These are phyloP conservation scores for Ustilago loliicola DNA, from an alignment of 1,284 basidiomycete genomes.

Conservation along the genomic window DNA sequence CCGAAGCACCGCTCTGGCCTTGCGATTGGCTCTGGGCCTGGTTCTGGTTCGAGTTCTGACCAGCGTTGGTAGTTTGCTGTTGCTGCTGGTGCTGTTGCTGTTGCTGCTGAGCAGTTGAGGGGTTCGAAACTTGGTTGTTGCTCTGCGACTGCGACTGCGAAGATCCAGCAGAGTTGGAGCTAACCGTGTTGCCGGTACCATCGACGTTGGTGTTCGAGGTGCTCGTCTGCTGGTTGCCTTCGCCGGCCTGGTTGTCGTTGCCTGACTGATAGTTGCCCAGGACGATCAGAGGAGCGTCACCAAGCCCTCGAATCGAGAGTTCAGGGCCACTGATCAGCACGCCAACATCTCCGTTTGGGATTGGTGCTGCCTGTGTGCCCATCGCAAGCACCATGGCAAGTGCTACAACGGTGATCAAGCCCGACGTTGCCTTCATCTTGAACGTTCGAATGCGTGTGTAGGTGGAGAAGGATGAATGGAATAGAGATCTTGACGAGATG, in stretches of 20 bases:
- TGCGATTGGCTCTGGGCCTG: conserved; percentile 18
- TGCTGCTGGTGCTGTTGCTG: conserved; percentile 19
- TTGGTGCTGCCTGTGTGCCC: conserved; percentile 12
- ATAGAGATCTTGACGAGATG: background rate
- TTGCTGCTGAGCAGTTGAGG: conserved; percentile 9
- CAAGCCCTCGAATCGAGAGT: conserved; percentile 24
- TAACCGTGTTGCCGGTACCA: conserved; percentile 36
- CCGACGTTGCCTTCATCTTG: conserved; percentile 18
- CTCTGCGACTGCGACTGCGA: conserved; percentile 26
- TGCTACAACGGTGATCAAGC: conserved; percentile 11
- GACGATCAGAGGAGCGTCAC: conserved; percentile 29
- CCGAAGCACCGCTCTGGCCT: conserved; percentile 5
- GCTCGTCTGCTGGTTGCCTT: conserved; percentile 28
- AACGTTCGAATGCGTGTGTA: background rate
- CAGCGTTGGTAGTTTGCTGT: background rate
- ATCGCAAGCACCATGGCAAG: conserved; percentile 16
- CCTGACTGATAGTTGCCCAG: conserved; percentile 37
- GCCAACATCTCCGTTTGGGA: background rate
- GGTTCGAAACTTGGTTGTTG: conserved; percentile 9
- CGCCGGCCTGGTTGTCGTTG: conserved; percentile 28
- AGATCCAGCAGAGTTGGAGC: conserved; percentile 27
- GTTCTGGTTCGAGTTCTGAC: background rate
- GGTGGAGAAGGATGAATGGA: background rate
- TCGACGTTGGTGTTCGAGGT: conserved; percentile 31
- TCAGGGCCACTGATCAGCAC: conserved; percentile 1